phyloP scores from a whole-genome alignment of 345 rosid genomes.

The Microthlaspi erraticum region DNA sequence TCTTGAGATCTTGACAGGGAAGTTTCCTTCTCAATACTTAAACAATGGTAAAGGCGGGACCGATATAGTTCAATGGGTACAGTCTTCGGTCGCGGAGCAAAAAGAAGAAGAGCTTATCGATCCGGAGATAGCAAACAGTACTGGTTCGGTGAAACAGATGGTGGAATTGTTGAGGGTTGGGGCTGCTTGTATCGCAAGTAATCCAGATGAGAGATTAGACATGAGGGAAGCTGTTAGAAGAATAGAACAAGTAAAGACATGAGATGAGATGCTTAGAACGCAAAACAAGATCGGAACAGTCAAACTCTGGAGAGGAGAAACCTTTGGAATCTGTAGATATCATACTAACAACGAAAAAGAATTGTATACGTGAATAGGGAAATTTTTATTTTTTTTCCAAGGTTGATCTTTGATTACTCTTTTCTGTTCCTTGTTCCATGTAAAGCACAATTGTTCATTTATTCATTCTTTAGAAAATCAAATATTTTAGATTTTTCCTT shows the following conservation, averaged over 20 bases:
- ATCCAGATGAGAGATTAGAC: constrained; percentile 56
- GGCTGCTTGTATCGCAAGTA: constrained; percentile 58
- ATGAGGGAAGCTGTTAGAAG: constrained; percentile 60
- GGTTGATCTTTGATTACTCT: neutral
- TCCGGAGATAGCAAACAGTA: constrained; percentile 58
- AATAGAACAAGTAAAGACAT: constrained; percentile 57
- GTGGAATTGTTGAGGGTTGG: constrained; percentile 59
- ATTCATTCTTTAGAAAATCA: neutral
- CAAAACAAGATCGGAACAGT: constrained; percentile 2
- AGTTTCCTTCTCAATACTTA: constrained; percentile 71
- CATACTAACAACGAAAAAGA: constrained; percentile 8
- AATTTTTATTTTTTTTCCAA: constrained; percentile 5
- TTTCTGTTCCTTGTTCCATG: constrained; percentile 29
- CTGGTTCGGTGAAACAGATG: constrained; percentile 51
- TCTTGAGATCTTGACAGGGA: constrained; percentile 81
- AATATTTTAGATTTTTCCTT: neutral
- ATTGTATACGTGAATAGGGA: constrained; percentile 12
- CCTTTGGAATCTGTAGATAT: constrained; percentile 31
- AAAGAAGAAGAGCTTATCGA: constrained; percentile 64
- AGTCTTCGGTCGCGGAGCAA: constrained; percentile 47
- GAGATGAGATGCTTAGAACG: constrained; percentile 29
- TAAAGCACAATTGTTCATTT: constrained; percentile 4
- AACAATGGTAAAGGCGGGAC: constrained; percentile 64
- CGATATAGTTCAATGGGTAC: constrained; percentile 65
- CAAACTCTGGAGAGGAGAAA: constrained; percentile 21